Base-by-base conservation (phyloP, 2,329 filamentous ascomycete species). In the Talaromyces piceae region DNA sequence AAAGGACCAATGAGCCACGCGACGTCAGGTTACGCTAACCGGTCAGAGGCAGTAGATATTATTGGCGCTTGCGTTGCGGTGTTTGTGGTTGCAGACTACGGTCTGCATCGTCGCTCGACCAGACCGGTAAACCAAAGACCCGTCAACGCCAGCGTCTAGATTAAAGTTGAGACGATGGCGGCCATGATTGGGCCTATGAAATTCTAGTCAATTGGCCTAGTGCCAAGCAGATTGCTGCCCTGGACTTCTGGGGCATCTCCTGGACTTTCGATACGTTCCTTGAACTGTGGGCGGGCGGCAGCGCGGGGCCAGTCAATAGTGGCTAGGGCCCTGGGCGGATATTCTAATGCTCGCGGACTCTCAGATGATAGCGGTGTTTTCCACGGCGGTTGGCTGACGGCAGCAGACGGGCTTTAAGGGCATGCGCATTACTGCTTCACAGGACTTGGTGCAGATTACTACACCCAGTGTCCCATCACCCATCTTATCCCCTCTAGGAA, bases 121-220 rank as follows among this genome's bases (percentile, higher is more conserved):
- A 49, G 47, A 50, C 41, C 31, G 28, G 46, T 18, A 31, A 31
- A 33, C 22, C n/a, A n/a, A 28, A 13, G 26, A 26, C 8, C 18
- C 26, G 18, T 22, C 44, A 33, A 30, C 23, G 6, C n/a, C 16
- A 22, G 30, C 7, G 45, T 26, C 30, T 39, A 43, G 39, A 33
- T 41, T 44, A 43, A 31, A 31, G 49, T n/a, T 49, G 25, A 18
- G 33, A 43, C 22, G n/a, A 37, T 41, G 41, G 41, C 16, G n/a
- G 33, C 7, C 13, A 18, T 30, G 28, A 53, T 53, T 53, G 51
- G 51, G 22, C 39, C 18, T 16, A 9, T 13, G 30, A 12, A 31
- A 30, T 45, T 6, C 51, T 45, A 26, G 44, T 41, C 25, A 18
- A 26, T 26, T 18, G 18, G 45, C 27, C 27, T 48, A 48, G 45